Evolutionary conservation across 2,329 filamentous ascomycete genomes (phyloP).

Genomic region (Pyrenophora teres): DNA sequence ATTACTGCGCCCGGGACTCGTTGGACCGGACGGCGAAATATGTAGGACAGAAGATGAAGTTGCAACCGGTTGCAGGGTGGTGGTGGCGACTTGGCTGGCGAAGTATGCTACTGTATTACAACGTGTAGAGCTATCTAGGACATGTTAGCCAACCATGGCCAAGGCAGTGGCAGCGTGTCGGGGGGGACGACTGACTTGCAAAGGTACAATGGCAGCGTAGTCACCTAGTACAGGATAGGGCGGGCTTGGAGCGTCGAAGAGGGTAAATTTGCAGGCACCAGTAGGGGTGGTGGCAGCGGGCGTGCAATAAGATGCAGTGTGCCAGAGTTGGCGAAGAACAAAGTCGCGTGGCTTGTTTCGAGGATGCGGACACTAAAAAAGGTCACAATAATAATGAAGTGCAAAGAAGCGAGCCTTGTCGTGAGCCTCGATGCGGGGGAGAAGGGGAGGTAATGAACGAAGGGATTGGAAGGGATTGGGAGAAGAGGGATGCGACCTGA

Average conservation of each 20-base stretch:
- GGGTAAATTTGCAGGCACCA: slow-evolving; percentile 20
- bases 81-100: slow-evolving; percentile 25
- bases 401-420: slow-evolving; percentile 42
- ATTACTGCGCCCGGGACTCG: slow-evolving; percentile 61
- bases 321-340: slow-evolving; percentile 27
- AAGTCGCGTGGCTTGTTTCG: slow-evolving; percentile 38
- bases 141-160: slow-evolving; percentile 10
- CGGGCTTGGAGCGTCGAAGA: slow-evolving; percentile 11
- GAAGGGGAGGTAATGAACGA: slow-evolving; percentile 46
- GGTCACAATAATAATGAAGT: slow-evolving; percentile 48
- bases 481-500: slow-evolving; percentile 39
- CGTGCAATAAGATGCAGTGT: slow-evolving; percentile 31
- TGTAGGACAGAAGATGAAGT: slow-evolving; percentile 43
- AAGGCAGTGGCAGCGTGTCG: not conserved
- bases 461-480: slow-evolving; percentile 34
- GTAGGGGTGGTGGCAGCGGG: slow-evolving; percentile 25
- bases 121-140: slow-evolving; percentile 31
- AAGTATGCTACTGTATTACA: slow-evolving; percentile 41
- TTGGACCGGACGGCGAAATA: slow-evolving; percentile 49
- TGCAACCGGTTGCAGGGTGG: slow-evolving; percentile 34
- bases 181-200: slow-evolving; percentile 29
- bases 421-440: slow-evolving; percentile 35
- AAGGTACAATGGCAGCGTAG: slow-evolving; percentile 35
- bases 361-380: slow-evolving; percentile 44
- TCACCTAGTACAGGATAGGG: slow-evolving; percentile 31